Evolutionary conservation across 306 rosid species (phyloP).

Genomic region (Pachyrhizus erosus): DNA sequence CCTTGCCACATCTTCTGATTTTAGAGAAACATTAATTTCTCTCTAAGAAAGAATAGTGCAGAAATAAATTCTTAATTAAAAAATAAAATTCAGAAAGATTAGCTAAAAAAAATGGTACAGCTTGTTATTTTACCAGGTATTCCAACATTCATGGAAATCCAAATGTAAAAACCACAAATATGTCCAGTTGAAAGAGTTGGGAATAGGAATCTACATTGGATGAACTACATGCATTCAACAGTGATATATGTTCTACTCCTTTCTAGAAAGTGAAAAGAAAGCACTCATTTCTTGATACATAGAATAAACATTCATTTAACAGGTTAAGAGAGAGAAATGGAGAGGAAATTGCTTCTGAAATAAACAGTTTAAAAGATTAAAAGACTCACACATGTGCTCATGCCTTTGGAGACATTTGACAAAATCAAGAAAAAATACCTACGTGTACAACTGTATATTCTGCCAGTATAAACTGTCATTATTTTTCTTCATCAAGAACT

Average conservation of each 20-base stretch:
- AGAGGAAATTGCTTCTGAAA: slow-evolving; percentile 14
- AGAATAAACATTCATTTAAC: slow-evolving; percentile 6
- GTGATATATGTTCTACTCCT: slow-evolving; percentile 17
- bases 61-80: slow-evolving; percentile 34
- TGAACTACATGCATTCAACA: slow-evolving; percentile 1
- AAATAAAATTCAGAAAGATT: not conserved
- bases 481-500: slow-evolving; percentile 96
- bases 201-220: slow-evolving; percentile 23
- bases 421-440: slow-evolving; percentile 58
- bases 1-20: slow-evolving; percentile 12
- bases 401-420: slow-evolving; percentile 16
- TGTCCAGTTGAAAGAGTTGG: not conserved
- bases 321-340: not conserved
- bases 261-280: slow-evolving; percentile 20
- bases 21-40: not conserved
- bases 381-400: slow-evolving; percentile 38
- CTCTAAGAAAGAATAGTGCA: not conserved
- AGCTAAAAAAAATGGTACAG: not conserved
- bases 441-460: slow-evolving; percentile 95
- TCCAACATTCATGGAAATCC: slow-evolving; percentile 16
- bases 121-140: slow-evolving; percentile 18
- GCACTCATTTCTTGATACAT: slow-evolving; percentile 2
- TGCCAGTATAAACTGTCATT: slow-evolving; percentile 96
- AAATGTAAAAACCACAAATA: not conserved
- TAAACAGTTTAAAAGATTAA: slow-evolving; percentile 46